A percentile compares a stretch with the other conserved stretches of the same genome.
These are phyloP conservation scores for Metschnikowia dekortorum DNA, from an alignment of 805 yeast species.

Conservation along the genomic window DNA sequence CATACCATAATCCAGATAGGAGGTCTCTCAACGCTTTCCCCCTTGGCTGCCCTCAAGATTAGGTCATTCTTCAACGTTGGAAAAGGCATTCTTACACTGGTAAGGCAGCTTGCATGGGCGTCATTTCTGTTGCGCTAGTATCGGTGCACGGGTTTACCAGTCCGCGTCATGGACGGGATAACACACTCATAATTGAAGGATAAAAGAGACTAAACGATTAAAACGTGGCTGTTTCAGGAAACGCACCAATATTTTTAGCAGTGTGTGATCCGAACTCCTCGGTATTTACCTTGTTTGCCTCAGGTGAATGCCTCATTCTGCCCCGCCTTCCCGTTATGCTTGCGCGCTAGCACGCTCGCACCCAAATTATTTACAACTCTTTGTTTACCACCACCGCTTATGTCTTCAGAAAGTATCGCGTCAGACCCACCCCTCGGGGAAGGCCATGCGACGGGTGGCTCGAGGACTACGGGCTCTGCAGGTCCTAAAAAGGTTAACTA, in stretches of 20 bases:
- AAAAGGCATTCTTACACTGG: conserved; percentile 34
- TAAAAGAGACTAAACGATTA: neutral
- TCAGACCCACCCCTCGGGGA: conserved; percentile 1
- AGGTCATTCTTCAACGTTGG: conserved; percentile 84
- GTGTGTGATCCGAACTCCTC: too few relatives aligned
- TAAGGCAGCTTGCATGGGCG: neutral
- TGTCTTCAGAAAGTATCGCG: conserved; percentile 3
- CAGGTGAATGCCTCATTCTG: neutral
- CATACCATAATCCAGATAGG: conserved; percentile 94
- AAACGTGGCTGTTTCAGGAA: too few relatives aligned
- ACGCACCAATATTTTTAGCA: too few relatives aligned
- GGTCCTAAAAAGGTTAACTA: conserved; percentile 10
- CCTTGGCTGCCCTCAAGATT: conserved; percentile 86
- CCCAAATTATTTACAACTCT: neutral
- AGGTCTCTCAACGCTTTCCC: conserved; percentile 90
- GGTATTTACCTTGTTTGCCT: neutral
- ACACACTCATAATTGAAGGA: neutral
- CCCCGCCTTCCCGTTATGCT: neutral
- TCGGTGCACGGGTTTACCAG: conserved; percentile 1
- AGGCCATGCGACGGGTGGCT: neutral
- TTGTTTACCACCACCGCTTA: neutral
- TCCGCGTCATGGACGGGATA: neutral
- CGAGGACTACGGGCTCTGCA: neutral
- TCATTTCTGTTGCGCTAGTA: conserved; percentile 1
- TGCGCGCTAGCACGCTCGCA: conserved; percentile 3